A percentile compares a stretch with the other conserved stretches of the same genome.
phyloP scores from a whole-genome alignment of 2,329 filamentous ascomycete species.

The Neofusicoccum laricinum region DNA sequence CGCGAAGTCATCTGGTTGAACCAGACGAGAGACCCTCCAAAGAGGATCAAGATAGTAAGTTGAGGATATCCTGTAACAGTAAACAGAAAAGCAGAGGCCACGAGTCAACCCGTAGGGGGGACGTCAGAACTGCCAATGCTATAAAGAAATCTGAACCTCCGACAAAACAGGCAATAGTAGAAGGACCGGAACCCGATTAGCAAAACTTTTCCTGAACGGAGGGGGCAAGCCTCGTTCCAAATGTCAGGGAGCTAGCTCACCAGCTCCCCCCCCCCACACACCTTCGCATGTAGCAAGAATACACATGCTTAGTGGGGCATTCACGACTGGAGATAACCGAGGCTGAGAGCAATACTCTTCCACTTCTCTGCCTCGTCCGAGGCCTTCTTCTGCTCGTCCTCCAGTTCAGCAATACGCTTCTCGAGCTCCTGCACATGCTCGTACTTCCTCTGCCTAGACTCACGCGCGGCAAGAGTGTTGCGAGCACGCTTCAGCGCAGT shows the following conservation, averaged over 20 bases:
- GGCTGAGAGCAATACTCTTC: constrained; percentile 24
- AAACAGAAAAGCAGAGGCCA: constrained; percentile 30
- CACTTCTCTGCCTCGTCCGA: constrained; percentile 40
- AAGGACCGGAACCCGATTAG: background rate
- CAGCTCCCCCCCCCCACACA: constrained; percentile 33
- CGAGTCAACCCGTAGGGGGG: constrained; percentile 51
- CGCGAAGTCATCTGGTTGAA: background rate
- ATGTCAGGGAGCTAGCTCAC: constrained; percentile 27
- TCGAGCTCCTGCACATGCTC: constrained; percentile 73
- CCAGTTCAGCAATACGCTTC: constrained; percentile 66
- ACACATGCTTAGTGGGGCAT: constrained; percentile 25
- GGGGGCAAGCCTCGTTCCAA: constrained; percentile 18
- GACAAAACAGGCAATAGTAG: constrained; percentile 16
- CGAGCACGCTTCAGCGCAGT: constrained; percentile 89
- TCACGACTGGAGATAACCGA: constrained; percentile 36
- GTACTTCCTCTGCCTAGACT: constrained; percentile 85
- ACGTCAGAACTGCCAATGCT: constrained; percentile 48
- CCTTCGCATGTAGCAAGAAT: constrained; percentile 25
- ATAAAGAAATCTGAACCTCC: constrained; percentile 20
- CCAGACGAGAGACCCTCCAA: background rate
- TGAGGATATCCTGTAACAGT: background rate
- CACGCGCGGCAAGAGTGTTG: constrained; percentile 90
- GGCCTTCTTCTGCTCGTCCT: constrained; percentile 48
- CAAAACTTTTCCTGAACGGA: constrained; percentile 9
- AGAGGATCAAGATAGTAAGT: background rate